Evolutionary conservation across 164 flowering plant genomes (phyloP).

Genomic region (Stephania yunnanensis): DNA sequence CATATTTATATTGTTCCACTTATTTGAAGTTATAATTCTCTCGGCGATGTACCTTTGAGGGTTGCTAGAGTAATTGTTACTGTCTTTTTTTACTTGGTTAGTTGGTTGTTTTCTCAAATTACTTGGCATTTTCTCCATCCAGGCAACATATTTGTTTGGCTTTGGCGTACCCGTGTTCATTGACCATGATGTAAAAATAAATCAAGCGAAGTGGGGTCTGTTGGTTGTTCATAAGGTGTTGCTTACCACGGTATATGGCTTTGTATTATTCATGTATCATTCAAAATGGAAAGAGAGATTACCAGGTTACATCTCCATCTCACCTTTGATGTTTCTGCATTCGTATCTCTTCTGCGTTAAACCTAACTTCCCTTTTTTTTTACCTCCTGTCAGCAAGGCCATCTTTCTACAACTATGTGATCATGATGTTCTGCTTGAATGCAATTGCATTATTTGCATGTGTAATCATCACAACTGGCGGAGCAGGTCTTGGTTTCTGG

Average conservation of each 20-base stretch:
- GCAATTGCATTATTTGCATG: conserved; percentile 51
- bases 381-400: conserved; percentile 55
- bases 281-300: conserved; percentile 82
- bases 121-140: conserved; percentile 9
- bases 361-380: background rate
- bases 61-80: background rate
- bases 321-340: background rate
- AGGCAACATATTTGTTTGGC: conserved; percentile 72
- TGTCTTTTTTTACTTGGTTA: background rate
- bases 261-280: conserved; percentile 61
- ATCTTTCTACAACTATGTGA: conserved; percentile 66
- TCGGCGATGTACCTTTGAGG: background rate
- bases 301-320: conserved; percentile 46
- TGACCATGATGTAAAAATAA: conserved; percentile 33
- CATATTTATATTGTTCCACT: background rate
- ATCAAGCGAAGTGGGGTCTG: conserved; percentile 58
- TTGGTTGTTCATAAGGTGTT: conserved; percentile 62
- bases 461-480: conserved; percentile 36
- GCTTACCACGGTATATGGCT: conserved; percentile 59
- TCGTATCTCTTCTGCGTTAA: background rate
- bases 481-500: conserved; percentile 67
- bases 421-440: conserved; percentile 50
- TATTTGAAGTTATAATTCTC: background rate
- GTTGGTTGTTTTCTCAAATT: background rate
- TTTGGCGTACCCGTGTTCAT: conserved; percentile 76